Evolutionary conservation across 805 yeast species (phyloP).

Genomic region (Candida jianshihensis): DNA sequence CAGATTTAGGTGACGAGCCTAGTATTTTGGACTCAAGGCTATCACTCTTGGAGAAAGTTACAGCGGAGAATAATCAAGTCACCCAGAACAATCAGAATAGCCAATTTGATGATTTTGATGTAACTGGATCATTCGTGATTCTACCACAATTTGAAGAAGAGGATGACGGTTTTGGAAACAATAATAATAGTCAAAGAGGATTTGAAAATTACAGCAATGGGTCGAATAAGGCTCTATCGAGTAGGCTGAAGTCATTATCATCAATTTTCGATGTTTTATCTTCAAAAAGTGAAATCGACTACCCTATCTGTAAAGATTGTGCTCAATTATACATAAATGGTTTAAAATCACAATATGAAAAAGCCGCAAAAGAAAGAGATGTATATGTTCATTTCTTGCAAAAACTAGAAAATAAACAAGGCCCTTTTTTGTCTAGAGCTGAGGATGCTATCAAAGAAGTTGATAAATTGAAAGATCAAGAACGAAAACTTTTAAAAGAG

Average conservation of each 20-base stretch:
- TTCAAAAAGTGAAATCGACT: slow-evolving; percentile 66
- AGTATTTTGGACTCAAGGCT: slow-evolving; percentile 18
- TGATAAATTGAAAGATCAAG: slow-evolving; percentile 28
- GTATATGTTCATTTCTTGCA: slow-evolving; percentile 66
- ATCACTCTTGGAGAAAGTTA: slow-evolving; percentile 9
- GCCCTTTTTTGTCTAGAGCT: slow-evolving; percentile 26
- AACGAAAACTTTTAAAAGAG: slow-evolving; percentile 39
- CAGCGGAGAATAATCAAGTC: slow-evolving; percentile 3
- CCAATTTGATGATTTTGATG: slow-evolving; percentile 7
- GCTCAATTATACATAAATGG: slow-evolving; percentile 58
- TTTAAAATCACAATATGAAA: slow-evolving; percentile 64
- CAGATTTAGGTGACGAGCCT: slow-evolving; percentile 18
- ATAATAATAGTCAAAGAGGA: too few relatives aligned
- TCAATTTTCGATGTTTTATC: slow-evolving; percentile 69
- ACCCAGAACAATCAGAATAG: slow-evolving; percentile 1
- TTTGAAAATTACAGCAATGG: not conserved
- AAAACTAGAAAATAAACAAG: slow-evolving; percentile 53
- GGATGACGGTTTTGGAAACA: slow-evolving; percentile 20
- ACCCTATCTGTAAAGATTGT: slow-evolving; percentile 87
- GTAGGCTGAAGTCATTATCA: slow-evolving; percentile 45
- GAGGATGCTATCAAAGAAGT: slow-evolving; percentile 19
- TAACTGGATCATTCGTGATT: slow-evolving; percentile 21
- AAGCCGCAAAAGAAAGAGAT: slow-evolving; percentile 70
- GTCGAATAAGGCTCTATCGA: slow-evolving; percentile 33
- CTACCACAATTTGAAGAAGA: slow-evolving; percentile 21